Conservation (phyloP, 2,329 filamentous ascomycete species). For the Colletotrichum sp. region DNA sequence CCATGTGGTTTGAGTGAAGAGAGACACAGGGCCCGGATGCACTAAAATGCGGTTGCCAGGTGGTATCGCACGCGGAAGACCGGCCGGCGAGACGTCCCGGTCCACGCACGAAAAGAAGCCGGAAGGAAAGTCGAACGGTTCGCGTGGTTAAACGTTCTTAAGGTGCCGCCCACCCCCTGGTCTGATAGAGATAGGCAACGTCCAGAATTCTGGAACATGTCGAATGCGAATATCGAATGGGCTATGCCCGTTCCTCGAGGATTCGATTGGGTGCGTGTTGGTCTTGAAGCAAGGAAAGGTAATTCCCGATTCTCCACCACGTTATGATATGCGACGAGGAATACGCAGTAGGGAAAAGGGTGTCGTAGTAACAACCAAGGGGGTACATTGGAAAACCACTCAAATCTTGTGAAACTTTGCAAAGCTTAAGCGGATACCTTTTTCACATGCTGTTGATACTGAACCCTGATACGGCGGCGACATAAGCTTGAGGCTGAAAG, state of each 20-base stretch:
- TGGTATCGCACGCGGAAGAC: neutral
- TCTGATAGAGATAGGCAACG: neutral
- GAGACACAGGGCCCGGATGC: neutral
- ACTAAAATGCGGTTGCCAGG: neutral
- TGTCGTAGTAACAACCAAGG: neutral
- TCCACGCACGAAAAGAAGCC: conserved; percentile 22
- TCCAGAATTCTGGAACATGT: neutral
- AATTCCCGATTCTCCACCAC: neutral
- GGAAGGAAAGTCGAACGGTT: neutral
- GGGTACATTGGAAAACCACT: neutral
- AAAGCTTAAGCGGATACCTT: neutral
- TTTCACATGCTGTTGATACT: conserved; percentile 6
- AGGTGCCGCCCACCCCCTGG: neutral
- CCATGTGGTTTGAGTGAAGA: neutral
- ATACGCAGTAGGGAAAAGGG: neutral
- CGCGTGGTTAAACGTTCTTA: neutral
- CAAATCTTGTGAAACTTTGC: neutral
- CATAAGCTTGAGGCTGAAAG: neutral
- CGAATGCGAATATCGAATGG: neutral
- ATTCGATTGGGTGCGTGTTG: neutral
- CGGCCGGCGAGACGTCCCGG: neutral
- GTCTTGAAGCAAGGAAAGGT: neutral
- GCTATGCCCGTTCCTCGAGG: neutral
- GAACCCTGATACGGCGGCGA: neutral
- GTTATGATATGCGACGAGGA: neutral